Evolutionary conservation across 805 yeast species (phyloP).

Genomic region (Maudiozyma saulgeensis): DNA sequence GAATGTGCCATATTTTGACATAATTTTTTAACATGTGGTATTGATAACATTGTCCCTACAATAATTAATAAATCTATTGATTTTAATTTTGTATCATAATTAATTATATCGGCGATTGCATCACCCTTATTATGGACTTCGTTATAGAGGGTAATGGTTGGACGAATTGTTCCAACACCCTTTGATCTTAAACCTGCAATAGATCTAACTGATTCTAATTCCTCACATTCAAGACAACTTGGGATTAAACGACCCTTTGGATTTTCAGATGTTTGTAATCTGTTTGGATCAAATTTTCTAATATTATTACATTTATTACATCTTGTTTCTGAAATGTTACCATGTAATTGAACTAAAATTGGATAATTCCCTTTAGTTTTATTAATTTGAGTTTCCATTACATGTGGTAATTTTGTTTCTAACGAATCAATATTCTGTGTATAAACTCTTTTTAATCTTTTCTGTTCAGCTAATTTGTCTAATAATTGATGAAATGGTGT

Average conservation of each 20-base stretch:
- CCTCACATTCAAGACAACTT: constrained; percentile 57
- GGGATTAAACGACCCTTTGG: constrained; percentile 28
- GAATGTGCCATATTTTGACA: constrained; percentile 52
- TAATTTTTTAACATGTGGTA: constrained; percentile 59
- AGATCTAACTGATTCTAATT: constrained; percentile 43
- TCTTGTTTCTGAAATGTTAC: constrained; percentile 60
- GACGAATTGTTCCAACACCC: constrained; percentile 54
- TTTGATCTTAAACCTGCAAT: constrained; percentile 58
- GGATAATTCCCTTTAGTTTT: constrained; percentile 34
- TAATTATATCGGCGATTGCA: constrained; percentile 66
- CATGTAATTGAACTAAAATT: constrained; percentile 73
- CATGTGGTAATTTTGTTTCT: constrained; percentile 42
- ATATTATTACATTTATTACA: constrained; percentile 69
- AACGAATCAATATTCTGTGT: constrained; percentile 85
- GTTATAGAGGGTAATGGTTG: constrained; percentile 60
- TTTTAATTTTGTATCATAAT: constrained; percentile 45
- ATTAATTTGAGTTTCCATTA: constrained; percentile 38
- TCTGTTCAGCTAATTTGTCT: constrained; percentile 48
- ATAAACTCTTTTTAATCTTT: constrained; percentile 61
- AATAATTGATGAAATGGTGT: constrained; percentile 67
- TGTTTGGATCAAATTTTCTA: constrained; percentile 41
- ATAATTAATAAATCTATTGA: constrained; percentile 72
- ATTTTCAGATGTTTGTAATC: constrained; percentile 29
- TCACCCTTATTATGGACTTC: constrained; percentile 85
- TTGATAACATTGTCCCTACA: constrained; percentile 78